These are phyloP conservation scores for Daldinia bambusicola DNA, from an alignment of 495 filamentous ascomycete genomes.

Conservation along the genomic window DNA sequence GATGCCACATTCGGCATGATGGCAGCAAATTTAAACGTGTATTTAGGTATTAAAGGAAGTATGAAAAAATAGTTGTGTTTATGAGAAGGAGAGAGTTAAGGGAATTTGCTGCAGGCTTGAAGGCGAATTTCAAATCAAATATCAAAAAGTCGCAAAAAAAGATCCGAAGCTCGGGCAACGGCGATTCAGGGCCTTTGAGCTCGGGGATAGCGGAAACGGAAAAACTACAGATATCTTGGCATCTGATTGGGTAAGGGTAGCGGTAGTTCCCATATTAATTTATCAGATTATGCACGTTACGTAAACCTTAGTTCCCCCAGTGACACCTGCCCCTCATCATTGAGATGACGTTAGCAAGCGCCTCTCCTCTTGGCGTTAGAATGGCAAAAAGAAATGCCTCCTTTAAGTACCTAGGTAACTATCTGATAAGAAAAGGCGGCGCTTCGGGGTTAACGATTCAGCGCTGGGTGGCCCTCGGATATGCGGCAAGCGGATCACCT, in stretches of 20 bases:
- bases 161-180: conserved; percentile 42
- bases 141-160: conserved; percentile 31
- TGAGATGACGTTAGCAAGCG: conserved; percentile 3
- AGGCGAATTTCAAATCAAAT: conserved; percentile 35
- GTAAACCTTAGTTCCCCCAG: conserved; percentile 7
- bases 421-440: neutral
- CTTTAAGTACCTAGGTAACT: too few species aligned
- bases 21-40: conserved; percentile 34
- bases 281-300: conserved; percentile 16
- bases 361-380: conserved; percentile 6
- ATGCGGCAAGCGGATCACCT: conserved; percentile 9
- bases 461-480: conserved; percentile 3
- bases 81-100: conserved; percentile 31
- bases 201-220: conserved; percentile 39
- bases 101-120: conserved; percentile 14
- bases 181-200: conserved; percentile 21
- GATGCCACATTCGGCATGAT: conserved; percentile 79
- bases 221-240: conserved; percentile 18
- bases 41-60: conserved; percentile 26
- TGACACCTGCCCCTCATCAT: neutral
- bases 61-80: conserved; percentile 12
- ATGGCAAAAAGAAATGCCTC: neutral
- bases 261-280: neutral
- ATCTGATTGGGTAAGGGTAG: neutral
- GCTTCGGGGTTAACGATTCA: conserved; percentile 15